Evolutionary conservation across 169 alveolate species (phyloP).

Genomic region (Cryptosporidium ubiquitum): DNA sequence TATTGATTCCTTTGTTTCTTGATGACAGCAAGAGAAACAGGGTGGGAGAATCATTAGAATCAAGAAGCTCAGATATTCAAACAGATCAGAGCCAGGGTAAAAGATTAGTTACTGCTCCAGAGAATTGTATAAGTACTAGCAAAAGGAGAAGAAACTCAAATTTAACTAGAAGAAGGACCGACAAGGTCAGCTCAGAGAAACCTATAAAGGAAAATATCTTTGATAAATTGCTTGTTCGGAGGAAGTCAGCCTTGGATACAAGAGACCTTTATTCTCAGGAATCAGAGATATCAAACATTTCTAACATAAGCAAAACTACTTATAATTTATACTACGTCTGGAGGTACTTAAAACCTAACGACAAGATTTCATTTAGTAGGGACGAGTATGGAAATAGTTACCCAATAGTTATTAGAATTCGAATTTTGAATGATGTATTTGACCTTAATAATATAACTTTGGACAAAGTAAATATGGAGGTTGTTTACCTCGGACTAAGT

Average conservation of each 20-base stretch:
- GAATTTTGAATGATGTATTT: constrained; percentile 48
- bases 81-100: neutral
- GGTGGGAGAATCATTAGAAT: neutral
- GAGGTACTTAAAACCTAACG: constrained; percentile 49
- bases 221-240: constrained; percentile 13
- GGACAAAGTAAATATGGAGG: constrained; percentile 58
- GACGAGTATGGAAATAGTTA: constrained; percentile 52
- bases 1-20: constrained; percentile 29
- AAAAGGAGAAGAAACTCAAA: neutral
- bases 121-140: neutral
- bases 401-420: constrained; percentile 51
- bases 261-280: constrained; percentile 15
- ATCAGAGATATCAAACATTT: constrained; percentile 23
- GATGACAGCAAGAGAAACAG: neutral
- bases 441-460: constrained; percentile 21
- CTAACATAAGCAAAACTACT: constrained; percentile 21
- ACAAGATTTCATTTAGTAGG: constrained; percentile 32
- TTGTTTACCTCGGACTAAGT: constrained; percentile 8
- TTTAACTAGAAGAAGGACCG: neutral
- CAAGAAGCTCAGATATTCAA: neutral
- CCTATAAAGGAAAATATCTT: constrained; percentile 37
- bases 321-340: constrained; percentile 41
- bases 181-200: neutral
- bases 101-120: too few relatives aligned
- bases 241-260: constrained; percentile 11